These are phyloP conservation scores for Nidula niveotomentosa DNA, from an alignment of 1,284 basidiomycete species.

Conservation along the genomic window DNA sequence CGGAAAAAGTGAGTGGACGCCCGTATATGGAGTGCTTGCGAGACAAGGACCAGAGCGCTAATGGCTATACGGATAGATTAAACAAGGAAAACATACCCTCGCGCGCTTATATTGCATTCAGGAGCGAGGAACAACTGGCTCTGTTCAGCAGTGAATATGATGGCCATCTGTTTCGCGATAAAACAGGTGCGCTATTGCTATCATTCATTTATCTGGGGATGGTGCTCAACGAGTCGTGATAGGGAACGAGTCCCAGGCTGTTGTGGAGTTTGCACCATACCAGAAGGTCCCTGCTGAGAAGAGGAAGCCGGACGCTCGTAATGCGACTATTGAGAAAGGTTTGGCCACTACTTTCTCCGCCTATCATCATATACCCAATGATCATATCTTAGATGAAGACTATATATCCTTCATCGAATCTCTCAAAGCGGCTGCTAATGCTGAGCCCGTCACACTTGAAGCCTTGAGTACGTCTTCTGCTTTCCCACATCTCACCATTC, in stretches of 20 bases:
- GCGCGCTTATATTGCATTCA: slow-evolving; percentile 93
- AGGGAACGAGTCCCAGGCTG: slow-evolving; percentile 87
- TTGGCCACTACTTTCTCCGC: slow-evolving; percentile 1
- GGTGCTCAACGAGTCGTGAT: background rate
- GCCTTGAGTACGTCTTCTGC: slow-evolving; percentile 49
- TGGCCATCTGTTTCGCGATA: slow-evolving; percentile 91
- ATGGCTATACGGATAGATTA: slow-evolving; percentile 38
- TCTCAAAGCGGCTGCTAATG: slow-evolving; percentile 48
- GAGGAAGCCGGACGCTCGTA: slow-evolving; percentile 69
- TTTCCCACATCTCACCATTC: slow-evolving; percentile 4
- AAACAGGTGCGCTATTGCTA: slow-evolving; percentile 63
- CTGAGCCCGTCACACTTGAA: slow-evolving; percentile 62
- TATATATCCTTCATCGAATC: slow-evolving; percentile 80
- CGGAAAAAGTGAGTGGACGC: slow-evolving; percentile 60
- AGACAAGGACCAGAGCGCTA: background rate
- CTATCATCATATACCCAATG: background rate
- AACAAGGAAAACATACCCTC: slow-evolving; percentile 84
- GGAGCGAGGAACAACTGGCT: slow-evolving; percentile 67
- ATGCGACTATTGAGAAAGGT: slow-evolving; percentile 81
- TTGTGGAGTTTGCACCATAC: slow-evolving; percentile 94
- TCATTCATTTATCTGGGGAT: background rate
- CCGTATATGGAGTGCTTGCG: background rate
- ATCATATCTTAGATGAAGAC: slow-evolving; percentile 62
- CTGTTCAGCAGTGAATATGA: slow-evolving; percentile 86
- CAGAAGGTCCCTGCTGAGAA: slow-evolving; percentile 82